Conservation (phyloP, 768 basidiomycete genomes). For the Suillus brevipes region DNA sequence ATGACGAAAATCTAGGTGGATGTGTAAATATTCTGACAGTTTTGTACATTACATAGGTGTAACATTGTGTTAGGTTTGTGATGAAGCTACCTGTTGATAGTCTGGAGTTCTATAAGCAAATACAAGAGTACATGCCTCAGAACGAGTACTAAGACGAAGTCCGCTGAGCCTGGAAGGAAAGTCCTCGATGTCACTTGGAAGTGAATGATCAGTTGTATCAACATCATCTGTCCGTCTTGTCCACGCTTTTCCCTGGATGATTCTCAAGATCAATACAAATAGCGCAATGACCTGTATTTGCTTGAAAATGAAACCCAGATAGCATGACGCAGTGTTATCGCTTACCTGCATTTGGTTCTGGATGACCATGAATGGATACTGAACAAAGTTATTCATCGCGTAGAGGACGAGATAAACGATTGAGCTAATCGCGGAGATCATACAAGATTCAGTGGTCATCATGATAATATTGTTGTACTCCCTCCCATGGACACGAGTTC, state of each 20-base stretch:
- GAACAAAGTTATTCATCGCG: not conserved
- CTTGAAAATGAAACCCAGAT: not conserved
- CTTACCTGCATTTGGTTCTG: constrained; percentile 10
- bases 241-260: constrained; percentile 8
- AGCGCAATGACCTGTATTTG: constrained; percentile 6
- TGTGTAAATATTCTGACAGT: not conserved
- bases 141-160: not conserved
- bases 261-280: constrained; percentile 4
- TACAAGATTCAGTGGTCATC: constrained; percentile 7
- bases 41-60: not conserved
- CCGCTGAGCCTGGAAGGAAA: not conserved
- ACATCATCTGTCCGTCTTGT: not conserved
- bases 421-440: constrained; percentile 9
- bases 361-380: constrained; percentile 9
- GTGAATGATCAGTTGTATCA: not conserved
- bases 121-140: not conserved
- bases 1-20: constrained; percentile 44
- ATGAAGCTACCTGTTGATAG: not conserved
- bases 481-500: not conserved
- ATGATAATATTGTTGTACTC: constrained; percentile 4
- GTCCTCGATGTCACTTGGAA: not conserved
- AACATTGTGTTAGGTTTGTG: not conserved
- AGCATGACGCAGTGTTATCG: not conserved
- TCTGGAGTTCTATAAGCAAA: not conserved
- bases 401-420: constrained; percentile 7